Percentiles rank a stretch among this genome's conserved stretches.
These are phyloP conservation scores for Epichloe sp. DNA, from an alignment of 2,329 filamentous ascomycete genomes.

Conservation along the genomic window DNA sequence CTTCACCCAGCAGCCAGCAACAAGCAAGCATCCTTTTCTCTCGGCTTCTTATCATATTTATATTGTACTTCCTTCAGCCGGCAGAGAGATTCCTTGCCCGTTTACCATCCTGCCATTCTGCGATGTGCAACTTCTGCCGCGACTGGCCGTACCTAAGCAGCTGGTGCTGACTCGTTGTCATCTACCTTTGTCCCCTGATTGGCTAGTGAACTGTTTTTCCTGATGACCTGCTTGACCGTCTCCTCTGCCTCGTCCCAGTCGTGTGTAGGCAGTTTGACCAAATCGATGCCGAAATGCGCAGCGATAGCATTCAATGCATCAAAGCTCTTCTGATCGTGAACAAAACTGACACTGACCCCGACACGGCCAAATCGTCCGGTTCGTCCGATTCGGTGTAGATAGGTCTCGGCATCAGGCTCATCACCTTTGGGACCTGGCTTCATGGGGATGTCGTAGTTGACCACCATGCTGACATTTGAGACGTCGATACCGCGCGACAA, in stretches of 20 bases:
- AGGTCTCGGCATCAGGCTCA: conserved; percentile 87
- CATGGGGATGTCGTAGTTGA: conserved; percentile 87
- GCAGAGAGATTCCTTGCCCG: background rate
- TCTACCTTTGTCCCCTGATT: conserved; percentile 35
- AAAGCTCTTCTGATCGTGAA: conserved; percentile 76
- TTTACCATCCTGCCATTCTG: background rate
- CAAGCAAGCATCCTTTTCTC: background rate
- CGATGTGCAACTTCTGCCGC: conserved; percentile 4
- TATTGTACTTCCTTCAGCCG: background rate
- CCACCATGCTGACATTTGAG: conserved; percentile 88
- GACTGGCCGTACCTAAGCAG: conserved; percentile 17
- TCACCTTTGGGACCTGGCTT: conserved; percentile 47
- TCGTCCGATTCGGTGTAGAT: conserved; percentile 93
- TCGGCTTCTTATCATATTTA: background rate
- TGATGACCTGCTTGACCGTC: conserved; percentile 69
- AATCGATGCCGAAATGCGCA: conserved; percentile 63
- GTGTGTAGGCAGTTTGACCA: conserved; percentile 66
- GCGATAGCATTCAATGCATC: conserved; percentile 68
- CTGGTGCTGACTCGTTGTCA: conserved; percentile 17
- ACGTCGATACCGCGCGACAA: conserved; percentile 89
- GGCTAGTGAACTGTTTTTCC: conserved; percentile 45
- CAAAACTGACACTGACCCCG: conserved; percentile 89
- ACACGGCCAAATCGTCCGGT: conserved; percentile 95
- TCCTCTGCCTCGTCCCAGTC: conserved; percentile 89
- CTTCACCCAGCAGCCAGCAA: background rate